Base-by-base conservation (phyloP, 768 basidiomycete genomes). In the Mycena vitilis region DNA sequence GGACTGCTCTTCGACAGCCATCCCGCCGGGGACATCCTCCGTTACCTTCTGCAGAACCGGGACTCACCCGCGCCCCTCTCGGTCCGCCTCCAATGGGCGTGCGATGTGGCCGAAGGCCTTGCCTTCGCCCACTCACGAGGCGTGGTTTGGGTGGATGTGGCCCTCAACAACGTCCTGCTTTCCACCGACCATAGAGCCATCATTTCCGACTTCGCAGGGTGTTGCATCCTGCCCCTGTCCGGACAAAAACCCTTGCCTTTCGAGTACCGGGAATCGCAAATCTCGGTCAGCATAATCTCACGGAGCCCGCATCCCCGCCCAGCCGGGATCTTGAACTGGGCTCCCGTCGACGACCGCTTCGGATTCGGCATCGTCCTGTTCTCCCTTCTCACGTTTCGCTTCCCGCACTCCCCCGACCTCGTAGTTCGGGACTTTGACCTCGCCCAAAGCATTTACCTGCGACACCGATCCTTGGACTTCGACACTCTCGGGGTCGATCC, bases 1-100 rank as follows among this genome's bases (percentile, higher is more conserved):
- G 51, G 51, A 5, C 51, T 52, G 4, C 51, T 52, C 51, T 52
- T 52, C 51, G 51, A 52, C 51, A 52, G n/a, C 22, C 51, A 52
- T 52, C 51, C 51, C 25, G 51, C 23, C 25, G 51, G 51, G 25
- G 51, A 52, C 51, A 6, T 52, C 11, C 51, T 52, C 8, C 23
- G 5, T 25, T 23, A 52, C 16, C 51, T 52, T 23, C n/a, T 52
- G 12, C 9, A 23, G 30, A 23, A 52, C 51, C 12, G n/a, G 8
- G n/a, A 52, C 25, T 7, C 51, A 8, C 51, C 51, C 23, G 22
- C 12, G 23, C 11, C 51, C 23, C n/a, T 52, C 11, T 23, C 25
- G 51, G n/a, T 52, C 25, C 51, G 51, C 25, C 51, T 52, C 5
- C 51, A 52, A 25, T 52, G 51, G 51, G 51, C 51, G 7, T 52